These are phyloP conservation scores for Clathrospora elynae DNA, from an alignment of 2,329 filamentous ascomycete genomes.

Conservation along the genomic window DNA sequence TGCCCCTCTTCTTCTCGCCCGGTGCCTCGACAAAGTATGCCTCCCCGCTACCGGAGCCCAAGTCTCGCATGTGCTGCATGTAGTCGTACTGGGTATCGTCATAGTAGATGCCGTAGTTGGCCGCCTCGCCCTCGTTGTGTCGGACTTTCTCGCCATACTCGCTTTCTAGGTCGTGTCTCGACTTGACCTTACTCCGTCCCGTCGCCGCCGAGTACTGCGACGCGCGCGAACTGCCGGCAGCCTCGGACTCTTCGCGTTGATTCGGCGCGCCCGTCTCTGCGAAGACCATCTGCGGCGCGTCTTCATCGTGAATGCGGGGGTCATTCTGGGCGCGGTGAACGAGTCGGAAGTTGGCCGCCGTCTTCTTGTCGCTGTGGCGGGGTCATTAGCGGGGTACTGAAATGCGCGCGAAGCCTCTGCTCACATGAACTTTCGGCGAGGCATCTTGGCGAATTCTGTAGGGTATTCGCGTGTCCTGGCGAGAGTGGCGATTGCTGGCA, in stretches of 20 bases:
- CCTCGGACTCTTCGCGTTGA: conserved; percentile 35
- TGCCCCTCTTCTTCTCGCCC: conserved; percentile 71
- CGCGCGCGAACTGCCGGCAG: conserved; percentile 54
- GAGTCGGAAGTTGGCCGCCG: conserved; percentile 88
- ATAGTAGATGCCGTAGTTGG: conserved; percentile 89
- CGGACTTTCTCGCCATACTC: conserved; percentile 75
- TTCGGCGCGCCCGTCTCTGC: conserved; percentile 64
- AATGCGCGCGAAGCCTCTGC: conserved; percentile 30
- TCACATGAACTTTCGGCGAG: conserved; percentile 75
- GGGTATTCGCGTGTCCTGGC: not conserved
- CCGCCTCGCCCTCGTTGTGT: conserved; percentile 93
- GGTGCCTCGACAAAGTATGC: conserved; percentile 79
- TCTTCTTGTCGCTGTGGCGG: conserved; percentile 77
- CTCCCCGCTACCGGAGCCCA: conserved; percentile 68
- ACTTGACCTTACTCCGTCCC: conserved; percentile 61
- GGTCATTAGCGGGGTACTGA: conserved; percentile 40
- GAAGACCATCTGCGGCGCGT: conserved; percentile 88
- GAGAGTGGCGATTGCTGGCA: conserved; percentile 11
- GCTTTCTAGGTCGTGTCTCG: conserved; percentile 75
- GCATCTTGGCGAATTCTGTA: conserved; percentile 62
- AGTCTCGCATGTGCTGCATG: conserved; percentile 96
- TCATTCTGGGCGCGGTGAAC: conserved; percentile 97
- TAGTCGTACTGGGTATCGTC: conserved; percentile 98
- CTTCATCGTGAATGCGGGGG: conserved; percentile 90
- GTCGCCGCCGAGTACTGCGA: conserved; percentile 52